Evolutionary conservation across 2,329 filamentous ascomycete species (phyloP).

Genomic region (Cytospora schulzeri): DNA sequence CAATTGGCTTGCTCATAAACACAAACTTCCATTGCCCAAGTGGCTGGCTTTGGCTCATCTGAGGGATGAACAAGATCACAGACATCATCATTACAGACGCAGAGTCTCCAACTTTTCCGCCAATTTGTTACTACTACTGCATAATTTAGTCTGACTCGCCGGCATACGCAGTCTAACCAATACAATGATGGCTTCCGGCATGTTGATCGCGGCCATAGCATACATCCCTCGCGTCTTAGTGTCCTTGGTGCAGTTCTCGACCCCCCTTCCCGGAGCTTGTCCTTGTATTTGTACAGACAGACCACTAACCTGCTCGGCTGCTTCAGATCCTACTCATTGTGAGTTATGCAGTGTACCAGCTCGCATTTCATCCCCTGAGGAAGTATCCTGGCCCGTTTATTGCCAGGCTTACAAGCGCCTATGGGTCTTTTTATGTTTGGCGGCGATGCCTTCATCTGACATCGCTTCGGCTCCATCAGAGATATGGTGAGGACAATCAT

Average conservation of each 20-base stretch:
- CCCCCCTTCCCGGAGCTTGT: background rate
- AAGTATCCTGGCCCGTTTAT: background rate
- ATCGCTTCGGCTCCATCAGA: background rate
- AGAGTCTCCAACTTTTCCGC: too few species aligned
- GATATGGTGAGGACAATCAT: background rate
- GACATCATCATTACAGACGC: too few species aligned
- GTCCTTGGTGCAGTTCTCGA: background rate
- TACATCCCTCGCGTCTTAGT: background rate
- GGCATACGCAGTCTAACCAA: too few species aligned
- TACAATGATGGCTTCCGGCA: background rate
- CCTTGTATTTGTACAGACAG: too few species aligned
- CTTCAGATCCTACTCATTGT: background rate
- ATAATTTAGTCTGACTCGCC: background rate
- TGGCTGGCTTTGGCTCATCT: too few species aligned
- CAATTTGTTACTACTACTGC: too few species aligned
- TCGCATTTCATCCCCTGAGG: background rate
- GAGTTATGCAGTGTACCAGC: background rate
- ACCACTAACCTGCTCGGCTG: background rate
- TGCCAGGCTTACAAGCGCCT: slow-evolving; percentile 2
- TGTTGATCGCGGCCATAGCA: background rate
- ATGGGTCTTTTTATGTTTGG: background rate
- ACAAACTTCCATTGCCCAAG: too few species aligned
- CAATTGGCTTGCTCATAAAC: too few species aligned
- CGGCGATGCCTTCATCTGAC: background rate
- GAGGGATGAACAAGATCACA: too few species aligned